Conservation (phyloP, 306 rosid species). For the Aeschynomene evenia region DNA sequence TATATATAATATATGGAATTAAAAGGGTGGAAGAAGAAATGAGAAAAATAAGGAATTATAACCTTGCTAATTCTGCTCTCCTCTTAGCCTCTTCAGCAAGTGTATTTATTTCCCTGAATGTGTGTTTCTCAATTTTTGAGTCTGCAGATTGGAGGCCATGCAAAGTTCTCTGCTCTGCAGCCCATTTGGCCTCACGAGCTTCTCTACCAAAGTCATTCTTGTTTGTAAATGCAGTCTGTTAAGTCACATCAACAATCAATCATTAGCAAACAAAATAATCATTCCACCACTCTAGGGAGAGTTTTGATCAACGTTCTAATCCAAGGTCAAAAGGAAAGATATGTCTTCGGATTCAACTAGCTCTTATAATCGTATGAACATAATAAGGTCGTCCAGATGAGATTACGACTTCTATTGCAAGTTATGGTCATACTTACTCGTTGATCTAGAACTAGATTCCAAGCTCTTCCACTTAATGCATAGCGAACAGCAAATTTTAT, state of each 20-base stretch:
- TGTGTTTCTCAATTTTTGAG: conserved; percentile 47
- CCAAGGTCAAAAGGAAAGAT: no score
- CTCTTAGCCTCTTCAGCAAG: conserved; percentile 79
- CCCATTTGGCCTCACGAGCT: conserved; percentile 74
- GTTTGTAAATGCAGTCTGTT: conserved; percentile 73
- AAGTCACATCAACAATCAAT: conserved; percentile 18
- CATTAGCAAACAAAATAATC: background rate
- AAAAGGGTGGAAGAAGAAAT: no score
- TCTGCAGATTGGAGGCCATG: conserved; percentile 56
- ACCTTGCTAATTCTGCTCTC: conserved; percentile 79
- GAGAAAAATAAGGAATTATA: background rate
- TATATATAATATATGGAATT: background rate
- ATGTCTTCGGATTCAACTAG: no score
- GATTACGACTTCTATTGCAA: background rate
- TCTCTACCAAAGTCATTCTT: conserved; percentile 70
- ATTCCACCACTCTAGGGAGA: background rate
- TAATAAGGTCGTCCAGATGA: no score
- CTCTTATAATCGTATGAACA: no score
- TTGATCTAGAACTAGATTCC: conserved; percentile 65
- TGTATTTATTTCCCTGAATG: conserved; percentile 59
- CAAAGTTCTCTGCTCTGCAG: conserved; percentile 69
- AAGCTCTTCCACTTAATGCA: conserved; percentile 66
- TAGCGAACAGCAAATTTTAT: conserved; percentile 69
- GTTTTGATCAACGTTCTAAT: no score
- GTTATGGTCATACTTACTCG: conserved; percentile 44